Percentiles rank a stretch among this genome's conserved stretches.
These are phyloP conservation scores for Leccinellum luteum DNA, from an alignment of 768 basidiomycete species.

Conservation along the genomic window DNA sequence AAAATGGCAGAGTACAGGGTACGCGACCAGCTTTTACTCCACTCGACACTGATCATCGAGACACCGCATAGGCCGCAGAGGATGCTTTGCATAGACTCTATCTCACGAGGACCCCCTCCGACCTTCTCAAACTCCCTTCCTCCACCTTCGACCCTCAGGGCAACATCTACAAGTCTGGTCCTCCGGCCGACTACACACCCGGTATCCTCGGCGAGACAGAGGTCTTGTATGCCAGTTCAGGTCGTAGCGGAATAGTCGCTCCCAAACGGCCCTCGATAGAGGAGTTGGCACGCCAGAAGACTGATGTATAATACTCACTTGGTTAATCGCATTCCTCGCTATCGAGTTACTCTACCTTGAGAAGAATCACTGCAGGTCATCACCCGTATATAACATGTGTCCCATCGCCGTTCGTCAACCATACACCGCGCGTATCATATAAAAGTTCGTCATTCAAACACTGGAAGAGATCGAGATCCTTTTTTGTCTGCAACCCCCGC, in stretches of 20 bases:
- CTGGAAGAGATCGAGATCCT: background rate
- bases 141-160: conserved; percentile 66
- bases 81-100: conserved; percentile 82
- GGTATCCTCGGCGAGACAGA: conserved; percentile 60
- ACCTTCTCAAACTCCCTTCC: conserved; percentile 67
- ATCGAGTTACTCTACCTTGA: background rate
- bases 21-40: conserved; percentile 21
- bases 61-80: conserved; percentile 65
- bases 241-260: conserved; percentile 44
- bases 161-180: conserved; percentile 49
- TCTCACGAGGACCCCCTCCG: conserved; percentile 71
- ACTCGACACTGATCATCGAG: background rate
- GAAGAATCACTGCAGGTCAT: background rate
- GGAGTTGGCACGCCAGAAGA: conserved; percentile 18
- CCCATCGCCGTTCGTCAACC: background rate
- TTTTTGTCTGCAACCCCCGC: background rate
- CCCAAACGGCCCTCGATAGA: conserved; percentile 31
- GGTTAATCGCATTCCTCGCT: conserved; percentile 27
- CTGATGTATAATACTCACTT: conserved; percentile 27
- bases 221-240: conserved; percentile 67
- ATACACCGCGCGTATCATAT: background rate
- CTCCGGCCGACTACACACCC: conserved; percentile 49
- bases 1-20: conserved; percentile 95
- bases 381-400: background rate
- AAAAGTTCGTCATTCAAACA: background rate